phyloP scores from a whole-genome alignment of 2,329 filamentous ascomycete genomes.

The Monilinia aucupariae region DNA sequence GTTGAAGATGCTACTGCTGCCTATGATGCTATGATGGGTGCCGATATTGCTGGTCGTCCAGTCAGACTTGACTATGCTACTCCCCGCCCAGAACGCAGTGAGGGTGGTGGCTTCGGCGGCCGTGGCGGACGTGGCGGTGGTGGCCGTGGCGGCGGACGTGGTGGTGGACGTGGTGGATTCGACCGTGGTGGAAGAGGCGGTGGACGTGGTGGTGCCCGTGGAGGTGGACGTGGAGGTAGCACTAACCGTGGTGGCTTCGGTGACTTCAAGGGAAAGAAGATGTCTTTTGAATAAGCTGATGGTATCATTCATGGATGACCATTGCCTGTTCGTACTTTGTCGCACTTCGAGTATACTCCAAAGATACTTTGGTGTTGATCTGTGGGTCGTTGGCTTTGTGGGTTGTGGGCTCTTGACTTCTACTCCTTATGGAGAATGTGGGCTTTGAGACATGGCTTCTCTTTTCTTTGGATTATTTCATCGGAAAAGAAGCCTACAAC shows the following conservation, averaged over 20 bases:
- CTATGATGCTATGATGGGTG: constrained; percentile 56
- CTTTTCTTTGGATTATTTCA: constrained; percentile 5
- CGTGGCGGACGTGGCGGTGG: constrained; percentile 42
- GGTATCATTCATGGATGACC: constrained; percentile 20
- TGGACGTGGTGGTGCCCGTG: constrained; percentile 39
- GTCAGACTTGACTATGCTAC: constrained; percentile 65
- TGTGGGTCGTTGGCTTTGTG: constrained; percentile 36
- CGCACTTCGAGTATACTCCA: constrained; percentile 25
- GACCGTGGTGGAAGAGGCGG: constrained; percentile 39
- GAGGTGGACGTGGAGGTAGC: constrained; percentile 39
- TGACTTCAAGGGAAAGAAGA: constrained; percentile 53
- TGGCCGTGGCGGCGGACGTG: constrained; percentile 32
- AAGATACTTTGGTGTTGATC: constrained; percentile 25
- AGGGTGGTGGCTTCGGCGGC: constrained; percentile 42
- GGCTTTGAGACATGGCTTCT: constrained; percentile 35
- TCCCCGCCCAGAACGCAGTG: constrained; percentile 49
- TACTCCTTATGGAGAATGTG: constrained; percentile 35
- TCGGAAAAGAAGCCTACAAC: constrained; percentile 20
- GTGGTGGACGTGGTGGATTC: constrained; percentile 35
- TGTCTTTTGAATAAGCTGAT: constrained; percentile 36
- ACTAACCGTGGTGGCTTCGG: constrained; percentile 52
- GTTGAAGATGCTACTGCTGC: constrained; percentile 63
- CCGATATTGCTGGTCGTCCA: constrained; percentile 57
- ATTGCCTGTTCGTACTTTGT: constrained; percentile 28
- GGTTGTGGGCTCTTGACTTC: constrained; percentile 38